A percentile compares a stretch with the other conserved stretches of the same genome.
These are phyloP conservation scores for Bremia lactucae DNA, from an alignment of 352 stramenopile species.

Conservation along the genomic window DNA sequence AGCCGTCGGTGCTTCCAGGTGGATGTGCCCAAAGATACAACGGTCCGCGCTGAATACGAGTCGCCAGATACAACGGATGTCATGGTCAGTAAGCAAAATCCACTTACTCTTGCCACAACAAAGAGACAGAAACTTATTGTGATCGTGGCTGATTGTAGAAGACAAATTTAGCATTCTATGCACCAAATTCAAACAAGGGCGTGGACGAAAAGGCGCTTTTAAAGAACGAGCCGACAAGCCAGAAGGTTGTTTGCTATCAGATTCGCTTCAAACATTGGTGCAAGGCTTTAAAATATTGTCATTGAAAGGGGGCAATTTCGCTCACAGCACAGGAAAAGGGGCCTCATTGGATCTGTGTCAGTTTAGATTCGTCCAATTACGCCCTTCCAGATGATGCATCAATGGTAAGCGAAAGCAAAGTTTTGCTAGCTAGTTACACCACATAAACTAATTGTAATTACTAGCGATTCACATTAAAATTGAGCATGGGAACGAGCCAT, in stretches of 20 bases:
- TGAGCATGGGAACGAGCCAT: constrained; percentile 57
- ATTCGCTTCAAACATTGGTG: background rate
- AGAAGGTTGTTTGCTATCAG: constrained; percentile 26
- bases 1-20: constrained; percentile 69
- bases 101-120: background rate
- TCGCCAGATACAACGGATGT: constrained; percentile 75
- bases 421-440: constrained; percentile 2
- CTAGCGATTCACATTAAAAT: constrained; percentile 56
- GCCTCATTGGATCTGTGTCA: constrained; percentile 62
- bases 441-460: background rate
- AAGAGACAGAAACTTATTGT: background rate
- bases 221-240: constrained; percentile 44
- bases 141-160: constrained; percentile 23
- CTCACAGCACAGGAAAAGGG: constrained; percentile 60
- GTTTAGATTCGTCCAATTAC: constrained; percentile 55
- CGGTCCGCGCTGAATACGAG: constrained; percentile 73
- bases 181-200: constrained; percentile 26
- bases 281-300: constrained; percentile 3
- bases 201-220: constrained; percentile 33
- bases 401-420: constrained; percentile 37
- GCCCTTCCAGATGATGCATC: constrained; percentile 41
- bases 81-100: constrained; percentile 25
- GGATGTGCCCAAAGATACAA: constrained; percentile 63
- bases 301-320: constrained; percentile 40
- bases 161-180: constrained; percentile 52